A percentile compares a stretch with the other conserved stretches of the same genome.
phyloP scores from a whole-genome alignment of 768 basidiomycete species.

The Paxillus ammoniavirescens region DNA sequence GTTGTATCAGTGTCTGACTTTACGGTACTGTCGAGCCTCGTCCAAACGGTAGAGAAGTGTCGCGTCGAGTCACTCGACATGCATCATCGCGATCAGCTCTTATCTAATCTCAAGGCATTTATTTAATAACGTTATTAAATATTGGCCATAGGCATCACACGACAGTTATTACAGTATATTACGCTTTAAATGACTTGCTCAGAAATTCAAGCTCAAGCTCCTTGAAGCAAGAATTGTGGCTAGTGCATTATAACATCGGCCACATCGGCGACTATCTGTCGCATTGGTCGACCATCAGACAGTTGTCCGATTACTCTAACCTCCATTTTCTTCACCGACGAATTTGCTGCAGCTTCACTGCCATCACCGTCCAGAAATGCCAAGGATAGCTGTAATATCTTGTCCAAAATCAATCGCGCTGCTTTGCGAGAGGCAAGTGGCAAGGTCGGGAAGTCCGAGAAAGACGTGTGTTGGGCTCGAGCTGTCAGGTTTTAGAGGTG shows the following conservation, averaged over 20 bases:
- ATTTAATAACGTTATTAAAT: too few relatives aligned
- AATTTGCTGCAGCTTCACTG: background rate
- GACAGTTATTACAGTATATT: too few relatives aligned
- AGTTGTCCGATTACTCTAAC: constrained; percentile 18
- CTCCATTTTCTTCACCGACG: constrained; percentile 20
- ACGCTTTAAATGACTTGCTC: too few relatives aligned
- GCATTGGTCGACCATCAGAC: constrained; percentile 24
- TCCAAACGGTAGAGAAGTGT: too few relatives aligned
- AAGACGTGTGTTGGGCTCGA: constrained; percentile 23
- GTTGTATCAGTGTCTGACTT: too few relatives aligned
- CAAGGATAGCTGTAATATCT: constrained; percentile 19
- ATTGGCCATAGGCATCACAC: too few relatives aligned
- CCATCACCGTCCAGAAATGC: constrained; percentile 21
- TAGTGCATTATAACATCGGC: constrained; percentile 25
- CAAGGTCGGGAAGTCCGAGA: constrained; percentile 29
- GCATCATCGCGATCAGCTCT: too few relatives aligned
- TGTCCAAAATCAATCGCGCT: constrained; percentile 22
- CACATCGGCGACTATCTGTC: constrained; percentile 19
- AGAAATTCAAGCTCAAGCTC: too few relatives aligned
- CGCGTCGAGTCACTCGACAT: too few relatives aligned
- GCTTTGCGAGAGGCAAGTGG: constrained; percentile 18
- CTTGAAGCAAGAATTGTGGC: background rate
- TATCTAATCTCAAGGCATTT: too few relatives aligned
- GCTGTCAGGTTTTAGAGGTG: constrained; percentile 10
- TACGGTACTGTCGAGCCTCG: too few relatives aligned